Evolutionary conservation across 306 rosid genomes (phyloP), one percentile per base, ranked within the genome.

Genomic region (Sphenostylis stenocarpa): DNA sequence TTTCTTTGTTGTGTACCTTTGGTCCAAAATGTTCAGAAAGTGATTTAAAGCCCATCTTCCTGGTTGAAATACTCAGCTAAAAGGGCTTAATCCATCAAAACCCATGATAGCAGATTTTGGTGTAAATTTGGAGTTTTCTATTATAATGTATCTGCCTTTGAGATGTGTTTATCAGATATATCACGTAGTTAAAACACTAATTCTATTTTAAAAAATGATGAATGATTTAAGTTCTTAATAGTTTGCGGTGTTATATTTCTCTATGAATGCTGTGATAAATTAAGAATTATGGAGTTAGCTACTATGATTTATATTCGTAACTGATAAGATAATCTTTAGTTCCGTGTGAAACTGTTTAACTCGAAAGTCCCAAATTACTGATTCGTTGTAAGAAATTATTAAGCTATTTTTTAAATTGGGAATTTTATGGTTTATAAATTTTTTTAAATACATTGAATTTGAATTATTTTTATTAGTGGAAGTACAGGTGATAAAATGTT

Each of bases 1-100:
- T 82, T 94, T 92, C 88, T 86, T 87, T 38, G 1, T 90, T 20
- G 97, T 94, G 28, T 94, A 90, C 69, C 45, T 92, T 56, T 92
- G 91, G 93, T 85, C 96, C 56, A 94, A 90, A 83, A 76, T 90
- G 73, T 92, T 85, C 61, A 83, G 92, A 80, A 84, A 77, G 76
- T 90, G 91, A 89, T 7, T 13, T 26, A 6, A 20, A 76, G 86
- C 26, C 39, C 15, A 12, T 45, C 36, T 67, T 80, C 75, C 48
- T 45, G 45, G 51, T 49, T 68, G 19, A 56, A 70, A 45, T 55
- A 60, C 66, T 39, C 21, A 56, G 53, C 65, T 34, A 7, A 48
- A 36, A 66, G 31, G 58, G 73, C 29, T 5, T 60, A 48, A 38
- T 47, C 70, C 21, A 61, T 56, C 60, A 49, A 64, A 34, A 29